Percentiles rank a stretch among this genome's conserved stretches.
phyloP scores from a whole-genome alignment of 2,329 filamentous ascomycete species.

The Colletotrichum lentis region DNA sequence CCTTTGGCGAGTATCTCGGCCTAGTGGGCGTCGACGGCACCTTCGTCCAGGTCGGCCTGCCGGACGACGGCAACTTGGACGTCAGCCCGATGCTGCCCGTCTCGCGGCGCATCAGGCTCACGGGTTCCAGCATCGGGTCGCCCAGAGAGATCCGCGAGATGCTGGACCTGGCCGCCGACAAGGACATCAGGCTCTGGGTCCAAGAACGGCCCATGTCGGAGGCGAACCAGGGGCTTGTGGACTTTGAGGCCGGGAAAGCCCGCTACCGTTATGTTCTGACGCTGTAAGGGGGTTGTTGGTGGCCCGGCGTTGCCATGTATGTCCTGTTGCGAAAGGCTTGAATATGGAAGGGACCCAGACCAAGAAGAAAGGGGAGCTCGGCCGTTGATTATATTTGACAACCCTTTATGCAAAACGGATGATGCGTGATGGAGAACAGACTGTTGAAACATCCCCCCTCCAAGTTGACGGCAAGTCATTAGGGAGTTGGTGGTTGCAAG shows the following conservation, averaged over 20 bases:
- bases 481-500: too few species aligned
- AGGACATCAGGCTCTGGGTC: slow-evolving; percentile 62
- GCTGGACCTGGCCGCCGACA: slow-evolving; percentile 62
- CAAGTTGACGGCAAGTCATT: too few species aligned
- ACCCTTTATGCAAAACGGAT: too few species aligned
- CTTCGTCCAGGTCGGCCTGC: slow-evolving; percentile 40
- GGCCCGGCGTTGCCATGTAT: too few species aligned
- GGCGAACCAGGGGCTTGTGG: slow-evolving; percentile 60
- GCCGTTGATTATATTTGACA: too few species aligned
- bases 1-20: slow-evolving; percentile 66
- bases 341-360: too few species aligned
- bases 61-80: not conserved
- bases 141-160: slow-evolving; percentile 61
- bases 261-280: slow-evolving; percentile 54
- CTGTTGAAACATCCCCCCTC: too few species aligned
- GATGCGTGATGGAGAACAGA: too few species aligned
- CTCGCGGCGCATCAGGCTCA: slow-evolving; percentile 58
- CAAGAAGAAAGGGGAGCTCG: too few species aligned
- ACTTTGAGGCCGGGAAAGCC: slow-evolving; percentile 61
- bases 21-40: slow-evolving; percentile 47
- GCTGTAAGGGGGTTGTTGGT: slow-evolving; percentile 45
- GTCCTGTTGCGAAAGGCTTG: too few species aligned
- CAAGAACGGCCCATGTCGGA: slow-evolving; percentile 60
- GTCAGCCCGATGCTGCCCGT: slow-evolving; percentile 65
- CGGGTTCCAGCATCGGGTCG: slow-evolving; percentile 53